Percentiles rank a stretch among this genome's conserved stretches.
phyloP scores from a whole-genome alignment of 169 alveolate genomes.

The Babesia gibsoni region DNA sequence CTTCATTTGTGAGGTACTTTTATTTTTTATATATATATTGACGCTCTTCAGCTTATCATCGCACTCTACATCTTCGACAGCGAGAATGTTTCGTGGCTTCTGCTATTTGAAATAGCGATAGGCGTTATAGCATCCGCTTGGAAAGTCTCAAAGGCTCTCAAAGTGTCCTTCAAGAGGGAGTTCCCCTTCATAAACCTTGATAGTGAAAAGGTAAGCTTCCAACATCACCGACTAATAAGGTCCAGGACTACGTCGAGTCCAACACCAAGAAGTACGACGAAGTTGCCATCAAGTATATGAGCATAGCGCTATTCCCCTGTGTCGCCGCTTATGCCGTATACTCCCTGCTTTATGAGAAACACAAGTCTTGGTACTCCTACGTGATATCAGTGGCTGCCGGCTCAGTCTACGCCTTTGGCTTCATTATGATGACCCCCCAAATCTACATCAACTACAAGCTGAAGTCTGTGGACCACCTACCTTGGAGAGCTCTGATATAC shows the following conservation, averaged over 20 bases:
- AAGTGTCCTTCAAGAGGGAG: constrained; percentile 67
- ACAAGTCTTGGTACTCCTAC: constrained; percentile 94
- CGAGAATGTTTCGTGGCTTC: constrained; percentile 89
- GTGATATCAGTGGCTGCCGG: constrained; percentile 90
- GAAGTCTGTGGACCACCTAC: constrained; percentile 98
- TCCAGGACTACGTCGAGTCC: constrained; percentile 76
- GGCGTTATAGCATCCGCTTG: constrained; percentile 89
- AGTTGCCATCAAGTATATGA: constrained; percentile 88
- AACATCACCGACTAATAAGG: constrained; percentile 5
- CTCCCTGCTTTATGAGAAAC: constrained; percentile 85
- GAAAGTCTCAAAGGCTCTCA: constrained; percentile 93
- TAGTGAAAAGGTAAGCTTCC: constrained; percentile 61
- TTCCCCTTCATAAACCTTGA: constrained; percentile 83
- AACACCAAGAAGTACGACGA: constrained; percentile 89
- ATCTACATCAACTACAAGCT: constrained; percentile 96
- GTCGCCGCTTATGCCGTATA: constrained; percentile 88
- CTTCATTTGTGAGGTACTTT: constrained; percentile 76
- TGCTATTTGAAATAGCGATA: constrained; percentile 85
- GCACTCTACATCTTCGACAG: constrained; percentile 91
- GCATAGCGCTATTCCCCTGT: constrained; percentile 84
- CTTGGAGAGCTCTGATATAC: constrained; percentile 95
- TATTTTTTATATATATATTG: not conserved
- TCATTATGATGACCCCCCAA: constrained; percentile 96
- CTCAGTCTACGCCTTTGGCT: constrained; percentile 90
- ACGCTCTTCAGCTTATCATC: constrained; percentile 71